Percentiles rank a stretch among this genome's conserved stretches.
These are phyloP conservation scores for Trypanosoma conorhini DNA, from an alignment of 208 protist species.

Conservation along the genomic window DNA sequence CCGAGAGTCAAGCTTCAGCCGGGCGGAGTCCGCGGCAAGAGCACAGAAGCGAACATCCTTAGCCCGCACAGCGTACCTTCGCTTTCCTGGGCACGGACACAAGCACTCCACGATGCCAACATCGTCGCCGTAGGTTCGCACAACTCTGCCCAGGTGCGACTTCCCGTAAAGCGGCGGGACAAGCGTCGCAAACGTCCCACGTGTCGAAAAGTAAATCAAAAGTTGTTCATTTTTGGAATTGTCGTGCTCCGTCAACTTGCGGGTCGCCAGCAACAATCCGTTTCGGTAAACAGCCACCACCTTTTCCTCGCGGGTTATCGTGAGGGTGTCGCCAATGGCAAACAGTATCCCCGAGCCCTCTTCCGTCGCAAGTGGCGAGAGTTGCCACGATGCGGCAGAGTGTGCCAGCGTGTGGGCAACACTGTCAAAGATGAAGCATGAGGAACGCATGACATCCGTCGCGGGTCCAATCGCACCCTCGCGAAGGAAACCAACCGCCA, in stretches of 20 bases:
- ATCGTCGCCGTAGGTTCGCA: constrained; percentile 50
- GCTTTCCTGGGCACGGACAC: constrained; percentile 21
- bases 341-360: constrained; percentile 54
- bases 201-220: constrained; percentile 66
- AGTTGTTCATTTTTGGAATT: constrained; percentile 37
- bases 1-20: constrained; percentile 42
- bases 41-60: constrained; percentile 82
- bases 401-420: constrained; percentile 3
- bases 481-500: constrained; percentile 67
- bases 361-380: constrained; percentile 39
- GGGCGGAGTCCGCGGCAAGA: constrained; percentile 36
- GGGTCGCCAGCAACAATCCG: constrained; percentile 37
- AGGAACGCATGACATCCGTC: constrained; percentile 18
- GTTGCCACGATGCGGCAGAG: constrained; percentile 39
- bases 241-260: background rate
- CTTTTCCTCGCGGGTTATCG: constrained; percentile 35
- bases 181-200: constrained; percentile 64
- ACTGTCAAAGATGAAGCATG: constrained; percentile 28
- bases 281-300: constrained; percentile 52
- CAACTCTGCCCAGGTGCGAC: constrained; percentile 67
- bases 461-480: constrained; percentile 32
- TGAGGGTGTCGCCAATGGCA: constrained; percentile 82
- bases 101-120: constrained; percentile 74
- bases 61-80: constrained; percentile 49
- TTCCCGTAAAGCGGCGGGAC: constrained; percentile 77